Evolutionary conservation across 352 stramenopile species (phyloP).

Genomic region (Globisporangium recalcitrans): DNA sequence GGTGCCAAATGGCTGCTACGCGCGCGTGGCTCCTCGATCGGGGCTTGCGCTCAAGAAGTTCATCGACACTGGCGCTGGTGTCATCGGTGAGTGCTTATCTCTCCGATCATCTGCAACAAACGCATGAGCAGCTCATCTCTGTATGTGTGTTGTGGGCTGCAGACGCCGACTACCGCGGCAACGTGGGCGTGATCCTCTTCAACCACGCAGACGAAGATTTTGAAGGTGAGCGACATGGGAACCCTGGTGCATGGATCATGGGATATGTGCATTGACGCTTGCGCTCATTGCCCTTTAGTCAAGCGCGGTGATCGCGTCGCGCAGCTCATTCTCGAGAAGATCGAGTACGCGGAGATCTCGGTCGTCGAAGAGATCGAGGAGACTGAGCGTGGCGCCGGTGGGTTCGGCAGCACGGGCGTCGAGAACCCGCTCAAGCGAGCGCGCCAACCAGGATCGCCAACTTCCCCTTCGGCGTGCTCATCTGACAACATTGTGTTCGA

Average conservation of each 20-base stretch:
- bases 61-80: slow-evolving; percentile 97
- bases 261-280: too few species aligned
- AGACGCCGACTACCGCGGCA: slow-evolving; percentile 97
- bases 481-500: slow-evolving; percentile 23
- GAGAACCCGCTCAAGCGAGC: slow-evolving; percentile 52
- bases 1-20: slow-evolving; percentile 94
- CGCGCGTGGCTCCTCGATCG: slow-evolving; percentile 80
- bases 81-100: slow-evolving; percentile 74
- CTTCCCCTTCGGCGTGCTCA: slow-evolving; percentile 8
- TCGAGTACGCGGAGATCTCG: slow-evolving; percentile 85
- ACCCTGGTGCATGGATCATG: not conserved
- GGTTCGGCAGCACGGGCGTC: slow-evolving; percentile 95
- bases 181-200: slow-evolving; percentile 98
- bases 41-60: slow-evolving; percentile 97
- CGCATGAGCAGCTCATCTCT: not conserved
- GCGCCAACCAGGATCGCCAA: slow-evolving; percentile 17
- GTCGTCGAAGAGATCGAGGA: slow-evolving; percentile 95
- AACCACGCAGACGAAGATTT: slow-evolving; percentile 96
- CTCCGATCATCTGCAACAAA: not conserved
- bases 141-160: not conserved
- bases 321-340: slow-evolving; percentile 97
- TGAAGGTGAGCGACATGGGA: slow-evolving; percentile 25
- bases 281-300: slow-evolving; percentile 40
- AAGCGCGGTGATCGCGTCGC: slow-evolving; percentile 95
- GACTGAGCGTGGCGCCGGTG: slow-evolving; percentile 90